Evolutionary conservation across 2,329 filamentous ascomycete genomes (phyloP).

Genomic region (Aspergillus sergii): DNA sequence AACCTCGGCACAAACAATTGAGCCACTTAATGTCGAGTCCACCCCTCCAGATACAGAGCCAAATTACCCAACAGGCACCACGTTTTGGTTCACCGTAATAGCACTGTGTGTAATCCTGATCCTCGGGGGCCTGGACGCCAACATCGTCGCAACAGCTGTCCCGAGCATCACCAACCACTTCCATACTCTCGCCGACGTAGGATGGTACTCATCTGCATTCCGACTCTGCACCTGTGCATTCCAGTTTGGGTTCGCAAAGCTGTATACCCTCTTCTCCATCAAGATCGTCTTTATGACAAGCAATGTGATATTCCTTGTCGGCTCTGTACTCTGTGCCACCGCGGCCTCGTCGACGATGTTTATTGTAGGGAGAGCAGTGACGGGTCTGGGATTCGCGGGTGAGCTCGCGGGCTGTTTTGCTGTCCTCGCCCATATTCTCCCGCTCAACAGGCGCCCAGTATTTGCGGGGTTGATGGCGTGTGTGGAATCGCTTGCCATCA

Average conservation of each 20-base stretch:
- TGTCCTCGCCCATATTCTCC: constrained; percentile 20
- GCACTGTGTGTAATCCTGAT: constrained; percentile 30
- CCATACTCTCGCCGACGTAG: constrained; percentile 29
- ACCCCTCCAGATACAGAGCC: not conserved
- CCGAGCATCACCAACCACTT: constrained; percentile 35
- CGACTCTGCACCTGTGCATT: constrained; percentile 26
- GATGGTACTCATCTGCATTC: constrained; percentile 32
- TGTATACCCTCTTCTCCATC: constrained; percentile 36
- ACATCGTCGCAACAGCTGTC: constrained; percentile 37
- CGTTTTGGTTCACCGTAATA: constrained; percentile 23
- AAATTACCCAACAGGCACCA: constrained; percentile 18
- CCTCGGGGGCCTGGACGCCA: constrained; percentile 32
- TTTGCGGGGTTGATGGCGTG: constrained; percentile 27
- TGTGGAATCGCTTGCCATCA: constrained; percentile 29
- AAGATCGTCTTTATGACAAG: constrained; percentile 28
- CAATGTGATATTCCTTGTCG: constrained; percentile 23
- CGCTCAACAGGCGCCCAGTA: constrained; percentile 30
- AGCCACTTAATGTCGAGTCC: constrained; percentile 8
- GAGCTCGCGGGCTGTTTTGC: constrained; percentile 23
- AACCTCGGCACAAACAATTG: constrained; percentile 7
- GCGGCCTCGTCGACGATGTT: constrained; percentile 24
- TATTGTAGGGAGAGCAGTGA: constrained; percentile 33
- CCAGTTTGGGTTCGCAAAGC: constrained; percentile 26
- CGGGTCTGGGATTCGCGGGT: constrained; percentile 29
- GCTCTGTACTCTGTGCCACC: constrained; percentile 23